Evolutionary conservation across 2,329 filamentous ascomycete genomes (phyloP).

Genomic region (Neofusicoccum sp.): DNA sequence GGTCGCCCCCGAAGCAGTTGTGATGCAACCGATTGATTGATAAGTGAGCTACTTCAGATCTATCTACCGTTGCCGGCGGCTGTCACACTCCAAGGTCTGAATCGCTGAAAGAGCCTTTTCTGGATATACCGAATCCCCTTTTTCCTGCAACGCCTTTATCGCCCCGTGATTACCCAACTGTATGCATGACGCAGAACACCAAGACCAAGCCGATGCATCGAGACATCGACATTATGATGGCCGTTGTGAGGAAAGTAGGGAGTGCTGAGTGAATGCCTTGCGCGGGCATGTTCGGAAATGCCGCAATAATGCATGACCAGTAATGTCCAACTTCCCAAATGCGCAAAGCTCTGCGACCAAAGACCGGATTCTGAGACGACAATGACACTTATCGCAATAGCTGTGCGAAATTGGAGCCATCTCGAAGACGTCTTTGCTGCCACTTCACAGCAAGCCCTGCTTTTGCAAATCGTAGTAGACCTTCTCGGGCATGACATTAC

Average conservation of each 20-base stretch:
- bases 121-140: conserved; percentile 11
- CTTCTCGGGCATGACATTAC: conserved; percentile 99
- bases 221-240: neutral
- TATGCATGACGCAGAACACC: neutral
- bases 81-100: neutral
- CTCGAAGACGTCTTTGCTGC: neutral
- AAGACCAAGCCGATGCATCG: too few species aligned
- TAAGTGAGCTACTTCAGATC: neutral
- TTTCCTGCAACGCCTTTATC: conserved; percentile 13
- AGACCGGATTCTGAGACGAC: conserved; percentile 3
- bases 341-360: neutral
- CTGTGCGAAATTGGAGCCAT: conserved; percentile 3
- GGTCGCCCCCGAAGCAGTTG: neutral
- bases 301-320: conserved; percentile 8
- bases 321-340: conserved; percentile 2
- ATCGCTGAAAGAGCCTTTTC: neutral
- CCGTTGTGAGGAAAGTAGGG: neutral
- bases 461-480: conserved; percentile 95
- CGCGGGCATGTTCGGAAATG: neutral
- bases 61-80: neutral
- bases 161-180: neutral
- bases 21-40: conserved; percentile 15
- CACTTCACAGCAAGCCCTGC: conserved; percentile 71
- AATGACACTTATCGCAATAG: neutral
- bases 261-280: neutral